Evolutionary conservation across 805 yeast species (phyloP).

Genomic region (Monosporozyma servazzii): DNA sequence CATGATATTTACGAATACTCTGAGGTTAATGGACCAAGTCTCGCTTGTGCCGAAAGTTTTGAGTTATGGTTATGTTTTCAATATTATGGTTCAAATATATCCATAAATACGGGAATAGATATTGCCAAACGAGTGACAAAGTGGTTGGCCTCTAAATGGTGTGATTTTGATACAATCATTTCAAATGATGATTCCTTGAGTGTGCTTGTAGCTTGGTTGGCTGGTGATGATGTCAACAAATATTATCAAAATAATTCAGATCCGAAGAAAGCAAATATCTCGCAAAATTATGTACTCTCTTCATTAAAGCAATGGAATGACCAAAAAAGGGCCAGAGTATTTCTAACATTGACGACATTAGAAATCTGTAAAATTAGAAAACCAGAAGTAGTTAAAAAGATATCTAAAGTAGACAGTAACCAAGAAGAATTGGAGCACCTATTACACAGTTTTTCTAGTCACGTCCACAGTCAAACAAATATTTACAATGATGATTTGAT

Average conservation of each 20-base stretch:
- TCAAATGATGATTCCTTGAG: conserved; percentile 20
- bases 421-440: background rate
- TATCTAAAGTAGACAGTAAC: background rate
- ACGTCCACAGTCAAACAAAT: background rate
- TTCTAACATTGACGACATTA: background rate
- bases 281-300: background rate
- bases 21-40: conserved; percentile 53
- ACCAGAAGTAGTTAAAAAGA: too few relatives aligned
- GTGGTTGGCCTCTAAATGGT: conserved; percentile 49
- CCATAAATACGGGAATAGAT: conserved; percentile 24
- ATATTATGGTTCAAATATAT: conserved; percentile 30
- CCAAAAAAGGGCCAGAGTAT: background rate
- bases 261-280: background rate
- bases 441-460: background rate
- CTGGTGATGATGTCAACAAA: conserved; percentile 14
- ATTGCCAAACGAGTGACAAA: conserved; percentile 31
- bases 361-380: background rate
- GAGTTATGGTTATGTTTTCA: conserved; percentile 45
- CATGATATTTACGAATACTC: conserved; percentile 44
- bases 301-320: background rate
- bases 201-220: conserved; percentile 38
- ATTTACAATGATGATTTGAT: background rate
- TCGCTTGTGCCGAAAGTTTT: conserved; percentile 38
- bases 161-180: conserved; percentile 11
- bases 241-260: background rate